Conservation (phyloP, 2,329 filamentous ascomycete genomes). For the Microsporum canis region DNA sequence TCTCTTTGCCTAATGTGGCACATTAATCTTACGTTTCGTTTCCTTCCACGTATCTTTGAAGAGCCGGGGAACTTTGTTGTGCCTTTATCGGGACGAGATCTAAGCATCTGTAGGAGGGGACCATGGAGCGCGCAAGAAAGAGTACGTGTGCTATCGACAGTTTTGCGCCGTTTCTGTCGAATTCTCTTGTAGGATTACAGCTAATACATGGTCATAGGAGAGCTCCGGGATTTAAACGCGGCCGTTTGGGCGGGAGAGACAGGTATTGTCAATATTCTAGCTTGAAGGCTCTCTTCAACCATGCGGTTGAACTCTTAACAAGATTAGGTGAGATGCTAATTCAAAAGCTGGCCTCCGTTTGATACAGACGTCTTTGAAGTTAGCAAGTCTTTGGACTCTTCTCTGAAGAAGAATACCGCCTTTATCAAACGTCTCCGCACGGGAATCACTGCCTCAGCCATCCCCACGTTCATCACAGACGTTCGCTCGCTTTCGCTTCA, state of each 20-base stretch:
- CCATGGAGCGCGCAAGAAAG: conserved; percentile 42
- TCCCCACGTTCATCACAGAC: conserved; percentile 77
- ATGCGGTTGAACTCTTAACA: neutral
- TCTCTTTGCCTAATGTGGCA: conserved; percentile 10
- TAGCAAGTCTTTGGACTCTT: conserved; percentile 74
- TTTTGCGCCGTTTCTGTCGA: neutral
- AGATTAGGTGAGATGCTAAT: conserved; percentile 16
- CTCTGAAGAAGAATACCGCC: conserved; percentile 93
- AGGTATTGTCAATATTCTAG: conserved; percentile 44
- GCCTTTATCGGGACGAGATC: neutral
- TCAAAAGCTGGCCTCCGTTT: neutral
- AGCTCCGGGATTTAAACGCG: conserved; percentile 79
- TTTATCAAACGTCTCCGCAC: conserved; percentile 95
- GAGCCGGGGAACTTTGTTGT: conserved; percentile 1
- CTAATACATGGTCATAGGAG: conserved; percentile 45
- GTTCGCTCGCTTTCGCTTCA: conserved; percentile 81
- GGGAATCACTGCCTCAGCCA: conserved; percentile 66
- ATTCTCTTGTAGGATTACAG: neutral
- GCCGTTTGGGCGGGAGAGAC: conserved; percentile 80
- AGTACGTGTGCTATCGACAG: conserved; percentile 25
- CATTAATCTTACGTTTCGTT: conserved; percentile 7
- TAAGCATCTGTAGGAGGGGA: conserved; percentile 2
- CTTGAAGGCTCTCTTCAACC: neutral
- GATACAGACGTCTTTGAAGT: conserved; percentile 62
- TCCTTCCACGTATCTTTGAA: conserved; percentile 7